Percentiles rank a stretch among this genome's conserved stretches.
Conservation (phyloP, 2,329 filamentous ascomycete species). For the Aspergillus eucalypticola region DNA sequence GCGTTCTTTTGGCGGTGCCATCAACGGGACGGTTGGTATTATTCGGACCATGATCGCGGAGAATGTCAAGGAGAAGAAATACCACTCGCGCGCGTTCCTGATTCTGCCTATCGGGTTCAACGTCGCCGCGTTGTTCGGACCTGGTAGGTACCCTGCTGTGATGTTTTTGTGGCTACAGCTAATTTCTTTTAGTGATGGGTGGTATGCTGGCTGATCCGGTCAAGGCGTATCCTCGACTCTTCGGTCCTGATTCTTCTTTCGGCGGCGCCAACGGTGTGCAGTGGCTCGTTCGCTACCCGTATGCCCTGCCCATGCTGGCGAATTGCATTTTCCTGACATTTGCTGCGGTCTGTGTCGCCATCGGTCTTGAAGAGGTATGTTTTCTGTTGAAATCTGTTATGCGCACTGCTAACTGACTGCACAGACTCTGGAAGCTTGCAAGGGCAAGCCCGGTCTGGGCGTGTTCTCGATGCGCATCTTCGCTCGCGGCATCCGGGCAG, state of each 20-base stretch:
- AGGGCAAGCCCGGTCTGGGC: constrained; percentile 50
- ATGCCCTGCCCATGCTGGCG: constrained; percentile 67
- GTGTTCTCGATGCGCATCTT: constrained; percentile 32
- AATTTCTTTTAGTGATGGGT: constrained; percentile 52
- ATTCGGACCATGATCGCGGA: constrained; percentile 73
- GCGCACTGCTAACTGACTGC: constrained; percentile 9
- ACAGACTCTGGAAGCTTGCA: constrained; percentile 52
- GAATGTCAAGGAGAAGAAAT: constrained; percentile 70
- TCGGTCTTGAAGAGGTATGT: constrained; percentile 64
- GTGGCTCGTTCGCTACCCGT: constrained; percentile 66
- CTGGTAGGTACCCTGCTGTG: constrained; percentile 43
- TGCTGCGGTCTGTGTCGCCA: constrained; percentile 57
- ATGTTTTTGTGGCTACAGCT: constrained; percentile 34
- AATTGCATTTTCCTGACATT: constrained; percentile 61
- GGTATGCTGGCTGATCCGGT: constrained; percentile 68
- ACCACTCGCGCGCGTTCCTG: constrained; percentile 56
- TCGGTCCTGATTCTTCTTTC: constrained; percentile 60
- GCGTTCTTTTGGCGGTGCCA: constrained; percentile 64
- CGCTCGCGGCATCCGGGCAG: constrained; percentile 25
- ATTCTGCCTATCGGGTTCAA: constrained; percentile 69
- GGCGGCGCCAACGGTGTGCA: constrained; percentile 57
- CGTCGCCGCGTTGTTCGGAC: constrained; percentile 57
- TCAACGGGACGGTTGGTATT: constrained; percentile 72
- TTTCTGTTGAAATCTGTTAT: background rate
- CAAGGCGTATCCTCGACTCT: constrained; percentile 62